Conservation (phyloP, 2,329 filamentous ascomycete species). For the Scedosporium aurantiacum region DNA sequence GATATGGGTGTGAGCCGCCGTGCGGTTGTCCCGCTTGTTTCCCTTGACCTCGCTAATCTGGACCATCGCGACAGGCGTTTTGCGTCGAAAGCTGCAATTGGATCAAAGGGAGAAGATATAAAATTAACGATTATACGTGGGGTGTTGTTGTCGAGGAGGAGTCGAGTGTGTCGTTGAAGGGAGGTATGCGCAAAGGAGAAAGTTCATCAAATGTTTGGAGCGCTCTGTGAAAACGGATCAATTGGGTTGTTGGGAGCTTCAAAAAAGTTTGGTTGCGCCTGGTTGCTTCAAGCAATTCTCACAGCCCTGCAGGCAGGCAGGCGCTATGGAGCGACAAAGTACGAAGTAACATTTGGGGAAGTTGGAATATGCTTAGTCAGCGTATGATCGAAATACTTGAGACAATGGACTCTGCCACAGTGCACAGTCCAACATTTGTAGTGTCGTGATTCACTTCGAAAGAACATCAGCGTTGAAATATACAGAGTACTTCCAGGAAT, state of each 20-base stretch:
- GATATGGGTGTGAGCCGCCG: conserved; percentile 95
- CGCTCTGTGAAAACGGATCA: not conserved
- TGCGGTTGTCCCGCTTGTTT: conserved; percentile 89
- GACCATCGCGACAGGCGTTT: conserved; percentile 45
- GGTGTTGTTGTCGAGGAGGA: not conserved
- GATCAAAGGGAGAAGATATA: not conserved
- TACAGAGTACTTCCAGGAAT: too few relatives aligned
- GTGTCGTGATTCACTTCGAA: too few relatives aligned
- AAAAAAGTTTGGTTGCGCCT: conserved; percentile 1
- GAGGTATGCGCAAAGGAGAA: not conserved
- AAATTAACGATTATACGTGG: not conserved
- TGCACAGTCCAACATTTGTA: too few relatives aligned
- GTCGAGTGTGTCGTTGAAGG: not conserved
- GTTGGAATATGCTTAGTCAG: not conserved
- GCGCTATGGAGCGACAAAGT: not conserved
- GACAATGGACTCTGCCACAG: too few relatives aligned
- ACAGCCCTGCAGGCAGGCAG: not conserved
- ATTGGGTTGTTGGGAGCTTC: not conserved
- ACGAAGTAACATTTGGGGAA: not conserved
- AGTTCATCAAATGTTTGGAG: not conserved
- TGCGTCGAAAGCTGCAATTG: not conserved
- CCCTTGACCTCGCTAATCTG: conserved; percentile 91
- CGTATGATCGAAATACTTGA: too few relatives aligned
- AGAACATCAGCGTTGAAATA: too few relatives aligned
- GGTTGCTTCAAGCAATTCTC: not conserved